Base-by-base conservation (phyloP, 2,329 filamentous ascomycete species). In the Ascochyta pisi region DNA sequence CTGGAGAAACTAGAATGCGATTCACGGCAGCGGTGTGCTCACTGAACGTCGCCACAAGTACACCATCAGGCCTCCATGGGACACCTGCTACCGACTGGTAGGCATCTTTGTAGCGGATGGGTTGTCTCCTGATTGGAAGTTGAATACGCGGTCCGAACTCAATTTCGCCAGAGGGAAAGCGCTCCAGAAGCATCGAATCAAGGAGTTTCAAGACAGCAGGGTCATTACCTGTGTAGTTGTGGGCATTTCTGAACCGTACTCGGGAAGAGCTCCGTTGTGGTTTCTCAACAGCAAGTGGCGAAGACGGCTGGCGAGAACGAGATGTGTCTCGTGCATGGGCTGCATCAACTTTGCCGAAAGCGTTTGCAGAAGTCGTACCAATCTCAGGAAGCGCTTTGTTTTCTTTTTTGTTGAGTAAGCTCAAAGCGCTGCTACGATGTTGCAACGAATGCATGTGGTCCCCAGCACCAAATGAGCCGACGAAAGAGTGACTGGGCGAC, bases 1-100 rank as follows among this genome's bases (percentile, higher is more conserved):
- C 95, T 0, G 94, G 92, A 1, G 95, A 89, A 7, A 92, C 86
- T 2, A 90, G 82, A 10, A 98, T 86, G 9, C 93, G 86, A 68
- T 90, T 96, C 61, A 98, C 86, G 7, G 91, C 85, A 0, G 87
- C 91, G 26, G 83, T 87, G 71, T 99, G 95, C 73, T 99, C 95
- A 1, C 90, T 87, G 69, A 98, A 92, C 1, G 91, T 91, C 2
- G 93, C 92, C 19, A 98, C 89, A 8, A 98, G 82, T 47, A 87
- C 88, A 1, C 95, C 93, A 50, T 88, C 86, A 0, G 95, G 95
- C 62, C 86, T 88, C 95, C 95, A 99, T 3, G 86, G 83, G 51
- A 85, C 86, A 31, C 88, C 75, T 45, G 75, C 47, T 24, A 73
- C 58, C 49, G 62, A 65, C 67, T 79, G 77, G 55, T 82, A 84